These are phyloP conservation scores for Xylogone sp. DNA, from an alignment of 2,329 filamentous ascomycete species.

Conservation along the genomic window DNA sequence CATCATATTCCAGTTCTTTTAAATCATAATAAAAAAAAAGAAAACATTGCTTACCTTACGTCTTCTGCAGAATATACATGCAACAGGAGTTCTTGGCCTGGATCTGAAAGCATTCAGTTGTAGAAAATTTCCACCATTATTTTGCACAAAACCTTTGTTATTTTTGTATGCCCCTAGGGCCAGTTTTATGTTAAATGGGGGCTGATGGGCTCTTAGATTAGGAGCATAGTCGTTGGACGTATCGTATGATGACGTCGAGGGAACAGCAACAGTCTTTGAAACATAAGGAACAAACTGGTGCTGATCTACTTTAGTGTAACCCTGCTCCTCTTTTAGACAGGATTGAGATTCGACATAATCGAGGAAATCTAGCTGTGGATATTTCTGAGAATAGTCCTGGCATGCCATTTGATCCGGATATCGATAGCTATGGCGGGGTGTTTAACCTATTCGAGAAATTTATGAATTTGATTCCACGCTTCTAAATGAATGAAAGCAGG, in stretches of 20 bases:
- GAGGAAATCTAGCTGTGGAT: conserved; percentile 21
- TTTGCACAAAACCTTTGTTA: conserved; percentile 17
- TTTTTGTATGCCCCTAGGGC: conserved; percentile 19
- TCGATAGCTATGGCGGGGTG: conserved; percentile 24
- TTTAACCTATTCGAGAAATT: neutral
- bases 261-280: conserved; percentile 22
- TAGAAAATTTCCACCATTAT: conserved; percentile 19
- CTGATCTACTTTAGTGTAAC: conserved; percentile 22
- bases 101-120: conserved; percentile 34
- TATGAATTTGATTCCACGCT: too few relatives aligned
- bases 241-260: conserved; percentile 27
- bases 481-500: too few relatives aligned
- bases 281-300: conserved; percentile 21
- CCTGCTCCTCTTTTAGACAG: conserved; percentile 29
- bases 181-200: conserved; percentile 19
- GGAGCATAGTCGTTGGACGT: conserved; percentile 19
- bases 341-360: conserved; percentile 17
- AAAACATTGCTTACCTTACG: conserved; percentile 44
- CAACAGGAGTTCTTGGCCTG: conserved; percentile 57
- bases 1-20: too few relatives aligned
- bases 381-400: conserved; percentile 23
- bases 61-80: conserved; percentile 55
- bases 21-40: too few relatives aligned
- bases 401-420: conserved; percentile 26
- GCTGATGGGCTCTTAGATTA: conserved; percentile 20